Evolutionary conservation across 257 asterid species (phyloP).

Genomic region (Solanum infundibuliforme): DNA sequence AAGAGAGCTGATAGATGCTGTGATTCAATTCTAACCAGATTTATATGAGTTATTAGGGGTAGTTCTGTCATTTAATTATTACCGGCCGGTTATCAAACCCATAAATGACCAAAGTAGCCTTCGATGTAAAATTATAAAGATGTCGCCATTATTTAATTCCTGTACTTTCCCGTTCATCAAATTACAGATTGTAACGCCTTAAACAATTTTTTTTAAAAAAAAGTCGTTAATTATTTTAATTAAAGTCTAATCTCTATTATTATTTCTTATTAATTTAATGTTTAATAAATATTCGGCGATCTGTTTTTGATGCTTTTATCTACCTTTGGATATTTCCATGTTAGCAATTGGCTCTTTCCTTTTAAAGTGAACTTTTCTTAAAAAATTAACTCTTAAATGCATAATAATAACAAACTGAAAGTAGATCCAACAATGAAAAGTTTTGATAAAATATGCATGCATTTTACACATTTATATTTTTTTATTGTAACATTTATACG

Average conservation of each 20-base stretch:
- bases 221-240: background rate
- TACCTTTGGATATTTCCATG: background rate
- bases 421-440: background rate
- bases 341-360: background rate
- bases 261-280: background rate
- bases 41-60: background rate
- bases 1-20: background rate
- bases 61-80: background rate
- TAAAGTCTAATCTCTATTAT: background rate
- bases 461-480: background rate
- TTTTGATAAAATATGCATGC: background rate
- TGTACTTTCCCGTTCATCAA: background rate
- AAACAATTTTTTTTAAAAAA: too few relatives aligned
- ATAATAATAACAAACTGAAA: background rate
- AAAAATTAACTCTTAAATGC: background rate
- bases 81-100: background rate
- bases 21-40: background rate
- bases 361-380: background rate
- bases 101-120: background rate
- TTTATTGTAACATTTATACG: too few relatives aligned
- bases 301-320: background rate
- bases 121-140: background rate
- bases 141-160: background rate
- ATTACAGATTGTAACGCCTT: background rate
- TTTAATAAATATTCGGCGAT: background rate